Evolutionary conservation across 1,284 basidiomycete genomes (phyloP).

Genomic region (Cryptococcus sp.): DNA sequence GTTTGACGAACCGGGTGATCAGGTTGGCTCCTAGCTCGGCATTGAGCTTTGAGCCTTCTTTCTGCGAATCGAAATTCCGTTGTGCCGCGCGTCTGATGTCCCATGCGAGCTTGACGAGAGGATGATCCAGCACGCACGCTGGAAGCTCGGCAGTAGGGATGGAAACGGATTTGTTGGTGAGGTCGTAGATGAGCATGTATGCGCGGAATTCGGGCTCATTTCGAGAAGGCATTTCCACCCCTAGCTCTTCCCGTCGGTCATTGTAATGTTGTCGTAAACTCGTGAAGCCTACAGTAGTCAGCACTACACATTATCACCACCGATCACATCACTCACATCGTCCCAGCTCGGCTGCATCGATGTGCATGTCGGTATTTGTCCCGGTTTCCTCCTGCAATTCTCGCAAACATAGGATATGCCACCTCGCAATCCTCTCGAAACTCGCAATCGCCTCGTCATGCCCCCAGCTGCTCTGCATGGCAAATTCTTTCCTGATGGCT

Average conservation of each 20-base stretch:
- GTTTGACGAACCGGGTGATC: conserved; percentile 62
- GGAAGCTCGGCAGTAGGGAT: conserved; percentile 73
- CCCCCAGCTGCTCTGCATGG: conserved; percentile 83
- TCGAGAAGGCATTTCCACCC: conserved; percentile 61
- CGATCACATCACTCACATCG: conserved; percentile 31
- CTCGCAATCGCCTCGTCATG: conserved; percentile 75
- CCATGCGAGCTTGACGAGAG: conserved; percentile 78
- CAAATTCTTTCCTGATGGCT: conserved; percentile 89
- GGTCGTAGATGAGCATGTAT: conserved; percentile 89
- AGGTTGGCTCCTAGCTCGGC: conserved; percentile 59
- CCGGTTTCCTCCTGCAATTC: conserved; percentile 59
- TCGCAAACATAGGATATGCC: conserved; percentile 86
- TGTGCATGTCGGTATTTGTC: conserved; percentile 49
- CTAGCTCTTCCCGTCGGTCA: conserved; percentile 67
- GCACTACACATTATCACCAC: conserved; percentile 2
- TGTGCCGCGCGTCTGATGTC: conserved; percentile 80
- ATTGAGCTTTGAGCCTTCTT: conserved; percentile 57
- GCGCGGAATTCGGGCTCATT: conserved; percentile 94
- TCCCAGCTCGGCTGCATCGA: conserved; percentile 46
- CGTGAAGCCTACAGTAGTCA: conserved; percentile 67
- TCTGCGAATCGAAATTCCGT: conserved; percentile 64
- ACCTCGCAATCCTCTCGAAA: conserved; percentile 89
- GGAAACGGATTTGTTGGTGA: conserved; percentile 78
- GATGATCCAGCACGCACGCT: conserved; percentile 66
- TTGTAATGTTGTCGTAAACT: conserved; percentile 92